Percentiles rank a stretch among this genome's conserved stretches.
Evolutionary conservation across 345 rosid genomes (phyloP).

Genomic region (Eutrema japonicum): DNA sequence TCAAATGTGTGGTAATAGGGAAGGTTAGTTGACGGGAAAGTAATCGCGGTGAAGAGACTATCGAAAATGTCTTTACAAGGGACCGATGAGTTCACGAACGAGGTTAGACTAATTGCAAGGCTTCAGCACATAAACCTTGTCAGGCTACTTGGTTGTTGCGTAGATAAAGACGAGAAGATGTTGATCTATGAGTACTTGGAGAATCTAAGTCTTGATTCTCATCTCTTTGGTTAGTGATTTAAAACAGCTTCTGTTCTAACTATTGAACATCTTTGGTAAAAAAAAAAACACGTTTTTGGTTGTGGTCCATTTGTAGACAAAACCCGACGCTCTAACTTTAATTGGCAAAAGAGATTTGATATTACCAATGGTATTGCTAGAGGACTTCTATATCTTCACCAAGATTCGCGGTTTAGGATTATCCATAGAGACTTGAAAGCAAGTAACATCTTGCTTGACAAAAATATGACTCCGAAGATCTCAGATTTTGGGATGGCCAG

Average conservation of each 20-base stretch:
- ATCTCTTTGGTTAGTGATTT: conserved; percentile 57
- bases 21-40: conserved; percentile 53
- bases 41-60: conserved; percentile 72
- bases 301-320: conserved; percentile 44
- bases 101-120: conserved; percentile 67
- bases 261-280: background rate
- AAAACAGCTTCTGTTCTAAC: background rate
- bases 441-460: conserved; percentile 80
- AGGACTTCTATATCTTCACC: conserved; percentile 84
- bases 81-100: conserved; percentile 70
- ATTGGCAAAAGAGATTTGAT: conserved; percentile 70
- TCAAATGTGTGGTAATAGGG: conserved; percentile 46
- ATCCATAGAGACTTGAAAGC: conserved; percentile 89
- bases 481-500: conserved; percentile 97
- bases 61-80: conserved; percentile 67
- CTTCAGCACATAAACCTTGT: conserved; percentile 79
- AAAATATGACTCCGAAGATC: conserved; percentile 80
- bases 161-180: conserved; percentile 61
- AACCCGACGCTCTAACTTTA: conserved; percentile 47
- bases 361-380: conserved; percentile 66
- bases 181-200: conserved; percentile 77
- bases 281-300: background rate
- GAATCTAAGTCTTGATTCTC: conserved; percentile 62
- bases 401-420: conserved; percentile 68
- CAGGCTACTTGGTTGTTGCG: conserved; percentile 62